Conservation (phyloP, 2,329 filamentous ascomycete species). For the Hirsutella minnesotensis region DNA sequence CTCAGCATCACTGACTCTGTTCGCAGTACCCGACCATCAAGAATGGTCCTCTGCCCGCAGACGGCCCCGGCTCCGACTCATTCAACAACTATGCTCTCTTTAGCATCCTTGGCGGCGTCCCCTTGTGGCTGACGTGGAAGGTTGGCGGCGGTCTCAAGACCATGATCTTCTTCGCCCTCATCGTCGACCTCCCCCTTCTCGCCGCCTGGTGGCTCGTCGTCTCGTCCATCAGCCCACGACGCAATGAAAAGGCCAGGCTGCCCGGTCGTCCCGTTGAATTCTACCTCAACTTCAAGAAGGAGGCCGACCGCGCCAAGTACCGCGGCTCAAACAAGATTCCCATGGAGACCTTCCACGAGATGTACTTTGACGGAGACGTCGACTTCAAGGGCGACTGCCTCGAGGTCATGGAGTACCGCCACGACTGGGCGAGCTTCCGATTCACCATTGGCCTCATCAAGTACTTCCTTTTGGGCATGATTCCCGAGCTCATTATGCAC, state of each 20-base stretch:
- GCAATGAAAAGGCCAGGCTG: constrained; percentile 81
- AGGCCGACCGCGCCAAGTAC: constrained; percentile 52
- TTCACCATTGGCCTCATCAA: constrained; percentile 80
- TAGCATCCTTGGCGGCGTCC: constrained; percentile 56
- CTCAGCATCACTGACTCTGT: neutral
- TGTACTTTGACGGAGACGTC: constrained; percentile 92
- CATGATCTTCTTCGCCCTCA: constrained; percentile 73
- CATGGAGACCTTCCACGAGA: constrained; percentile 91
- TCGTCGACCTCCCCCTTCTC: constrained; percentile 70
- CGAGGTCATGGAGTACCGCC: constrained; percentile 83
- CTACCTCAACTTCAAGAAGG: constrained; percentile 74
- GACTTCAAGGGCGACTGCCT: constrained; percentile 91
- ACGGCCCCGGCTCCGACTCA: constrained; percentile 68
- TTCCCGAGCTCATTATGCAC: constrained; percentile 87
- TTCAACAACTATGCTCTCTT: constrained; percentile 79
- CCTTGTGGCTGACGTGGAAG: constrained; percentile 74
- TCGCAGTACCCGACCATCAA: constrained; percentile 56
- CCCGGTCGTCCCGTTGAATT: constrained; percentile 81
- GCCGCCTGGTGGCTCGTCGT: constrained; percentile 71
- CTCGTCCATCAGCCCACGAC: constrained; percentile 73
- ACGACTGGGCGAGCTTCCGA: constrained; percentile 93
- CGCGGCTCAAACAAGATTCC: constrained; percentile 70
- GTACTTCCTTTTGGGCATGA: constrained; percentile 78
- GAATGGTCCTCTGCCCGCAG: constrained; percentile 87
- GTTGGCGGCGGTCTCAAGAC: constrained; percentile 79